phyloP scores from a whole-genome alignment of 2,329 filamentous ascomycete genomes.

The Xylariaceae sp. region DNA sequence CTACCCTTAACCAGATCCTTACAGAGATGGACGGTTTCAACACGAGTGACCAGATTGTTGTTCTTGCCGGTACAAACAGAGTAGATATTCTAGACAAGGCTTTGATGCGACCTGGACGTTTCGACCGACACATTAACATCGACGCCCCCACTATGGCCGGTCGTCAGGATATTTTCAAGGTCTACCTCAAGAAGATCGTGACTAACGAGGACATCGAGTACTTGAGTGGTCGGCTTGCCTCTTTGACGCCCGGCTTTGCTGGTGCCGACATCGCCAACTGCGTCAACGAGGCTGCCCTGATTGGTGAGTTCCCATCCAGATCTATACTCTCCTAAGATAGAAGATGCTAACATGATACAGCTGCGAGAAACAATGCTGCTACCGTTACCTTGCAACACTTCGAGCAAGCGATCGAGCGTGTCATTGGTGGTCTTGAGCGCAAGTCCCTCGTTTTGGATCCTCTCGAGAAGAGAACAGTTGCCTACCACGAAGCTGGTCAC shows the following conservation, averaged over 20 bases:
- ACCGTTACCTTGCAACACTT: constrained; percentile 86
- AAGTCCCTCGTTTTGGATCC: constrained; percentile 92
- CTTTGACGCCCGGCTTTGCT: constrained; percentile 91
- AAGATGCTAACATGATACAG: constrained; percentile 49
- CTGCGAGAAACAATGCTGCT: constrained; percentile 75
- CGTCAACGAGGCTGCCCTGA: constrained; percentile 93
- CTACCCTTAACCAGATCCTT: constrained; percentile 94
- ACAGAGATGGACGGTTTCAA: constrained; percentile 99
- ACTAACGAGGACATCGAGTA: constrained; percentile 86
- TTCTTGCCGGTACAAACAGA: constrained; percentile 93
- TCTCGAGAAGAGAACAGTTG: constrained; percentile 90
- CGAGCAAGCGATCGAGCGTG: constrained; percentile 94
- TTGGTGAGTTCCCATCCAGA: constrained; percentile 58
- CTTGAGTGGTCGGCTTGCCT: constrained; percentile 80
- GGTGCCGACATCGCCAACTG: constrained; percentile 98
- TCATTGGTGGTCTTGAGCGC: constrained; percentile 93
- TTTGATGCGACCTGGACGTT: constrained; percentile 91
- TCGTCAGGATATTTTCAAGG: constrained; percentile 89
- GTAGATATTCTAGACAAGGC: constrained; percentile 93
- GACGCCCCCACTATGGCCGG: constrained; percentile 96
- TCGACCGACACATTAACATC: constrained; percentile 93
- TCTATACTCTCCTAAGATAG: not conserved
- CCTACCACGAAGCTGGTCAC: constrained; percentile 97
- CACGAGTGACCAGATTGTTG: constrained; percentile 91
- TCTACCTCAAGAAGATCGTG: constrained; percentile 91